Percentiles rank a stretch among this genome's conserved stretches.
Evolutionary conservation across 305 asterid genomes (phyloP).

Genomic region (Rubia balearica): DNA sequence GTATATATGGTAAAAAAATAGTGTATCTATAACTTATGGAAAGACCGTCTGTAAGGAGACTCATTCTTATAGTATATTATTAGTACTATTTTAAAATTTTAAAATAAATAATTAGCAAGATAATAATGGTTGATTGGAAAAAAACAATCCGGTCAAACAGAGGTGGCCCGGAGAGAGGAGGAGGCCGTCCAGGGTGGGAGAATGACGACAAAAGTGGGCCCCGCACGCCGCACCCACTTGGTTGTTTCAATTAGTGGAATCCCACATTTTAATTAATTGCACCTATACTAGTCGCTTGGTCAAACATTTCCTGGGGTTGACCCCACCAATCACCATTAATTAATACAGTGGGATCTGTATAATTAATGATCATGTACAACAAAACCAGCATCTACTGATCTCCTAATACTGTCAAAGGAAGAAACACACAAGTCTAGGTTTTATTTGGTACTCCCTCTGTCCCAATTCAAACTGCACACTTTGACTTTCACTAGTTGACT

Average conservation of each 20-base stretch:
- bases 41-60: too few species aligned
- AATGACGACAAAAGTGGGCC: constrained; percentile 27
- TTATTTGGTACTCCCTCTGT: constrained; percentile 13
- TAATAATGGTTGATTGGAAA: not conserved
- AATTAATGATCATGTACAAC: not conserved
- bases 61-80: too few species aligned
- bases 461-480: too few species aligned
- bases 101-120: too few species aligned
- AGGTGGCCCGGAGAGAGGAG: constrained; percentile 24
- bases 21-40: too few species aligned
- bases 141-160: constrained; percentile 20
- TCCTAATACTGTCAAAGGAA: not conserved
- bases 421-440: constrained; percentile 7
- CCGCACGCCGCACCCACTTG: constrained; percentile 27
- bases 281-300: constrained; percentile 13
- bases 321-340: constrained; percentile 5
- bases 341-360: not conserved
- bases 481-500: too few species aligned
- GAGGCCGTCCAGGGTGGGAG: constrained; percentile 25
- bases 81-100: too few species aligned
- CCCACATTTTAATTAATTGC: constrained; percentile 1
- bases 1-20: too few species aligned
- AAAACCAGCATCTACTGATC: constrained; percentile 10
- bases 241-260: constrained; percentile 7
- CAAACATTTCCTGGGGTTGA: constrained; percentile 15